phyloP scores from a whole-genome alignment of 768 basidiomycete genomes.

The Mycena maculata region DNA sequence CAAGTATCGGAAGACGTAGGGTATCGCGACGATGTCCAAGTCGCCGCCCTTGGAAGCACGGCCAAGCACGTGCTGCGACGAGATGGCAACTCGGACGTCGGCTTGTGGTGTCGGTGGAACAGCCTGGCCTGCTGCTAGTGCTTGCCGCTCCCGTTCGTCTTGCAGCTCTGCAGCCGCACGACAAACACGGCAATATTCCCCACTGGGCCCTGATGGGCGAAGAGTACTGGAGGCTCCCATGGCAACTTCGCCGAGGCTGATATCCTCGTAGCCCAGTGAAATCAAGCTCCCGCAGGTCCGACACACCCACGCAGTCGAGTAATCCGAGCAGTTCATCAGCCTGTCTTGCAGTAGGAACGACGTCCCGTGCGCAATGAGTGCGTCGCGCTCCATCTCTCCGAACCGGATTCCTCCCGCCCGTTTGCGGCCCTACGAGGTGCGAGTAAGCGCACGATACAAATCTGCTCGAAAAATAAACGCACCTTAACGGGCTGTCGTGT shows the following conservation, averaged over 20 bases:
- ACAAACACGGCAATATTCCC: conserved; percentile 97
- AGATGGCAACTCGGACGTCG: conserved; percentile 73
- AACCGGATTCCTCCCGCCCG: conserved; percentile 98
- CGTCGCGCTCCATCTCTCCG: conserved; percentile 99
- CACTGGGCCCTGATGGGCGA: conserved; percentile 77
- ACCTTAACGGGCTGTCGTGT: conserved; percentile 98
- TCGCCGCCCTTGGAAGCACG: conserved; percentile 75
- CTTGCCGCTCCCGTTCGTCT: conserved; percentile 69
- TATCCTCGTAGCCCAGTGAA: conserved; percentile 95
- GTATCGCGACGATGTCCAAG: conserved; percentile 95
- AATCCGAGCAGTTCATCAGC: conserved; percentile 99
- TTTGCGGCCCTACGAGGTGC: conserved; percentile 83
- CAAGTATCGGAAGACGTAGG: conserved; percentile 93
- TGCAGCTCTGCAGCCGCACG: conserved; percentile 75
- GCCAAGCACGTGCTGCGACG: conserved; percentile 74
- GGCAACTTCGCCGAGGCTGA: conserved; percentile 74
- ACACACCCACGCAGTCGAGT: conserved; percentile 99
- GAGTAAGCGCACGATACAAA: not conserved
- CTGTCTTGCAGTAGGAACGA: conserved; percentile 98
- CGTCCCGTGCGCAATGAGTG: conserved; percentile 97
- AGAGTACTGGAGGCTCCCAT: conserved; percentile 61
- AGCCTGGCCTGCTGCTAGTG: conserved; percentile 67
- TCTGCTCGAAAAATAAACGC: conserved; percentile 36
- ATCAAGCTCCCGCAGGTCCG: conserved; percentile 95
- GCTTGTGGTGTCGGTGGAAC: conserved; percentile 53